Evolutionary conservation across 2,329 filamentous ascomycete genomes (phyloP).

Genomic region (Didymella arachidicola): DNA sequence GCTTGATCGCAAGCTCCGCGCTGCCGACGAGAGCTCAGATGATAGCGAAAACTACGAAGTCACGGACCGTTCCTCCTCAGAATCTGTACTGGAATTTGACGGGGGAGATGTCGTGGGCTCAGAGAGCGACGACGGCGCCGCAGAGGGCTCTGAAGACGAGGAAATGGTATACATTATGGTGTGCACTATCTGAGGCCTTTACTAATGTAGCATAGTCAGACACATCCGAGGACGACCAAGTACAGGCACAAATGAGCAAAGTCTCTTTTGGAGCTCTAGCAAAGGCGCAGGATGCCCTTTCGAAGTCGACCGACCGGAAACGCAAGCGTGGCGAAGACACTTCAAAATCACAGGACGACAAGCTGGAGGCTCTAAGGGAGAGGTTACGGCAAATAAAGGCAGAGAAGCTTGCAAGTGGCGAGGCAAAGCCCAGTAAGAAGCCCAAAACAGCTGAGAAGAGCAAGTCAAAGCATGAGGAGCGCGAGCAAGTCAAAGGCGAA

Average conservation of each 20-base stretch:
- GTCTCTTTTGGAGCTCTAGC: conserved; percentile 92
- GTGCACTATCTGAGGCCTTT: background rate
- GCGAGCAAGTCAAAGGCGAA: conserved; percentile 47
- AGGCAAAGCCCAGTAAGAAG: conserved; percentile 29
- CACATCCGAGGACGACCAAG: conserved; percentile 52
- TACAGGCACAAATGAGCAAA: conserved; percentile 59
- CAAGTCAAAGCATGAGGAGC: conserved; percentile 16
- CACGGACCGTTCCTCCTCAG: conserved; percentile 50
- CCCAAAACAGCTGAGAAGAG: conserved; percentile 20
- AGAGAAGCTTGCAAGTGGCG: conserved; percentile 45
- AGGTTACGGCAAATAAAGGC: conserved; percentile 55
- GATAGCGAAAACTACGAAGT: conserved; percentile 52
- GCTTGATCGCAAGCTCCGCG: conserved; percentile 47
- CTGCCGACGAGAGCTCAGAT: conserved; percentile 48
- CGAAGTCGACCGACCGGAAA: conserved; percentile 50
- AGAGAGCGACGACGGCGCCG: conserved; percentile 38
- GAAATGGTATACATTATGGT: conserved; percentile 31
- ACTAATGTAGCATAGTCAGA: conserved; percentile 35
- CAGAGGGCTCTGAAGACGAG: conserved; percentile 31
- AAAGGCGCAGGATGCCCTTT: conserved; percentile 78
- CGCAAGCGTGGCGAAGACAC: conserved; percentile 54
- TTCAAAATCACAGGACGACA: conserved; percentile 54
- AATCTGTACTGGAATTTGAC: conserved; percentile 51
- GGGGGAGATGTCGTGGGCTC: conserved; percentile 46
- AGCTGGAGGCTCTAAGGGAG: conserved; percentile 56